Evolutionary conservation across 208 protist species (phyloP).

Genomic region (Trypanosoma avium): DNA sequence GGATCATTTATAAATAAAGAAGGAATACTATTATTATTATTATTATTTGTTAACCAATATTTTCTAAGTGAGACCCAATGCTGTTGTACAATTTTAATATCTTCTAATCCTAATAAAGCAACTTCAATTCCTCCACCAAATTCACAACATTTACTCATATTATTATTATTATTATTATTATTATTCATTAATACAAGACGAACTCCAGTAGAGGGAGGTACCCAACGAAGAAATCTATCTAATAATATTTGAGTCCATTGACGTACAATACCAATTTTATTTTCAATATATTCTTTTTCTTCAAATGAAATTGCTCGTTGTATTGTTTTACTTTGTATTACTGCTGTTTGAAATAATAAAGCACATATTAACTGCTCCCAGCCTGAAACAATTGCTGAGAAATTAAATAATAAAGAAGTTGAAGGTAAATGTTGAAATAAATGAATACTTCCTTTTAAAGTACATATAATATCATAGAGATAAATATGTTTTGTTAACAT

Average conservation of each 20-base stretch:
- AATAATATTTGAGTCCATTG: conserved; percentile 4
- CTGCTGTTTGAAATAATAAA: conserved; percentile 1
- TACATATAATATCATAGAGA: background rate
- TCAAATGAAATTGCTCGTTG: background rate
- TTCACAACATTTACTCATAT: background rate
- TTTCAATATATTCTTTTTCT: background rate
- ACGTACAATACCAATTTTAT: background rate
- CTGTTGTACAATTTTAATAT: conserved; percentile 1
- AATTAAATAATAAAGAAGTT: background rate
- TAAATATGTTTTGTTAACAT: background rate
- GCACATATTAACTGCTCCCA: conserved; percentile 12
- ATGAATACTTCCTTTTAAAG: background rate
- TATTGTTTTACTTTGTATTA: background rate
- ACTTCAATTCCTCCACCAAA: background rate
- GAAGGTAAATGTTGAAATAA: background rate
- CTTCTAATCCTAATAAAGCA: conserved; percentile 6
- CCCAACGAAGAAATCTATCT: conserved; percentile 16
- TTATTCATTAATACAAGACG: background rate
- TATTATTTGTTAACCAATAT: background rate
- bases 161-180: background rate
- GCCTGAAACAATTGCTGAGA: conserved; percentile 3
- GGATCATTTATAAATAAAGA: background rate
- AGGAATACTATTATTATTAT: too few relatives aligned
- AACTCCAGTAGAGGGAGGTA: conserved; percentile 6
- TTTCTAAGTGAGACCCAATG: conserved; percentile 2